Base-by-base conservation (phyloP, 495 filamentous ascomycete genomes). In the Podospora conica region DNA sequence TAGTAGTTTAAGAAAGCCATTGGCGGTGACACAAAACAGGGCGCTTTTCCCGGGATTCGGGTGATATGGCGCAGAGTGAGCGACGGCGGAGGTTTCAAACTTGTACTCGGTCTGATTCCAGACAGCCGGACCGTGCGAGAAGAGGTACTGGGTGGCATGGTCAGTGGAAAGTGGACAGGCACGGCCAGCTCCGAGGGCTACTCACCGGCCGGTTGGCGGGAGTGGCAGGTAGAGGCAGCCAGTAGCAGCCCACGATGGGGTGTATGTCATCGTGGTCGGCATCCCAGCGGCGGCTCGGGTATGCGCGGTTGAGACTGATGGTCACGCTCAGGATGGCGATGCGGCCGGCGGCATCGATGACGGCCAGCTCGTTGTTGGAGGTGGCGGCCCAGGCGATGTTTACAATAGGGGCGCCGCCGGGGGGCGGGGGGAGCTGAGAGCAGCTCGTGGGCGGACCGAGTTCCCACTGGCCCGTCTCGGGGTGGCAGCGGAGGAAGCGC, bases 351-450 rank as follows among this genome's bases (percentile, higher is more conserved):
- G 82, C 81, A 76, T 97, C 91, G 64, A 91, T 79, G 20, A 91
- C 84, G 1, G 91, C 92, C 60, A 97, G 80, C 58, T 96, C 92
- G 20, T 84, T 84, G 40, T 63, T 73, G 18, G 86, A 87, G 3
- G 83, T 80, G 55, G 90, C 84, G 62, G 87, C 90, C 90, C 92
- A 97, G 53, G 83, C 87, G n/a, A 97, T 74, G 80, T 96, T 91
- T 15, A 87, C 83, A 31, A 89, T 75, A 8, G 88, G 81, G 58
- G 54, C 29, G 53, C 82, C 84, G 48, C 62, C 56, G 2, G 65
- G 64, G 15, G 78, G 75, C 40, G 82, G 48, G 21, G 66, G 78
- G 29, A 74, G n/a, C 76, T 74, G 24, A 80, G 77, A 29, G 74
- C 80, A 68, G 3, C 74, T 63, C 27, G 70, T 80, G 6, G 83